Evolutionary conservation across 2,329 filamentous ascomycete species (phyloP).

Genomic region (Berkeleyomyces rouxiae): DNA sequence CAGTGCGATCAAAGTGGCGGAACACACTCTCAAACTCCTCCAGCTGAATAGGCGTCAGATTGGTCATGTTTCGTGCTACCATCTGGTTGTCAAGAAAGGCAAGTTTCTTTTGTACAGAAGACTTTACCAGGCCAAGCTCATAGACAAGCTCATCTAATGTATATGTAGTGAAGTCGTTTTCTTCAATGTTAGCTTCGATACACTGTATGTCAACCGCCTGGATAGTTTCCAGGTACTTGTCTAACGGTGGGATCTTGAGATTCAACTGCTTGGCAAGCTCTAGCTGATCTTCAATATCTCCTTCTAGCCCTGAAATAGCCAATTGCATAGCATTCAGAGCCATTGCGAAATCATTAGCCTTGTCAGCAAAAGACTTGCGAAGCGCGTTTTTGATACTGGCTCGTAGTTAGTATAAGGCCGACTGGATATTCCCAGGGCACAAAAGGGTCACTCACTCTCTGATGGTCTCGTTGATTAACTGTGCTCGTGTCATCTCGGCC

Average conservation of each 20-base stretch:
- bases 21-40: conserved; percentile 99
- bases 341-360: conserved; percentile 93
- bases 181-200: conserved; percentile 91
- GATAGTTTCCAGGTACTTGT: conserved; percentile 79
- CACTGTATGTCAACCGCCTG: conserved; percentile 75
- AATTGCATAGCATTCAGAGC: conserved; percentile 88
- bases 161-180: conserved; percentile 99
- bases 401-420: background rate
- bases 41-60: conserved; percentile 90
- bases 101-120: conserved; percentile 88
- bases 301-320: conserved; percentile 91
- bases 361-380: conserved; percentile 85
- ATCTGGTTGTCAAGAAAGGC: conserved; percentile 97
- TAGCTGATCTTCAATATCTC: conserved; percentile 88
- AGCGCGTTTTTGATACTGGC: conserved; percentile 81
- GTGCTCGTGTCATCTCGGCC: conserved; percentile 73
- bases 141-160: conserved; percentile 93
- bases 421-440: background rate
- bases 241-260: conserved; percentile 73
- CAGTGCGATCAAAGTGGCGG: conserved; percentile 89
- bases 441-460: conserved; percentile 48
- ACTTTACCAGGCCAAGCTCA: conserved; percentile 79
- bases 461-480: conserved; percentile 95
- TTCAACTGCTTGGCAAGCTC: conserved; percentile 73
- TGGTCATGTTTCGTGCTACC: conserved; percentile 96